Base-by-base conservation (phyloP, 331 rosid genomes). In the Cydonia oblonga region DNA sequence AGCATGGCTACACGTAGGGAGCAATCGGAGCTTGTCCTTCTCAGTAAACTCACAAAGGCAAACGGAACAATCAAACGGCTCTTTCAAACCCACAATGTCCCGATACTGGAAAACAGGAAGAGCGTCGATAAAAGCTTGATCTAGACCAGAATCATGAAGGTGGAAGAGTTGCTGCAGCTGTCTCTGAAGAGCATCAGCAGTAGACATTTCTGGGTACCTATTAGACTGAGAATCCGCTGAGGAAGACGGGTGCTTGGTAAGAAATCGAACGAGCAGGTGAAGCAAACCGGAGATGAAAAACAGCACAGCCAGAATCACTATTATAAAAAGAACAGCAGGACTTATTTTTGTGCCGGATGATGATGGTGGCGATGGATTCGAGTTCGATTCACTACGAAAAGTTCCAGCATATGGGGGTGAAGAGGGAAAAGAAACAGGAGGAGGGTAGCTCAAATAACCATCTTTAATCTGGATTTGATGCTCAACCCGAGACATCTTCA, bases 1-100 rank as follows among this genome's bases (percentile, higher is more conserved):
- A 73, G 97, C 98, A 87, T 93, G 98, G 84, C 97, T 89, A 73
- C 98, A 93, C 82, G 86, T 72, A 73, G 98, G 98, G 53, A 93
- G 90, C 82, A 93, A 85, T 72, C 98, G 82, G 13, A 93, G 96
- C 87, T 88, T 84, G 78, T 93, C 98, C 68, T 89, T 87, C 26
- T 86, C 91, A 54, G 96, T 76, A 65, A 91, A 93, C 73, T 93
- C 96, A 81, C 90, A 93, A 7, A 93, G 68, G 73, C 98, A 93
- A 83, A 93, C 98, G 46, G 98, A 92, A 78, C 98, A 93, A 68
- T 93, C 98, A 84, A 89, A 89, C 26, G 95, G 96, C 76, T 93
- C 97, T 53, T 91, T 93, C 64, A 81, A 80, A 15, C 98, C 98
- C 79, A 91, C 96, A 12, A 93, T 89, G 77, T 93, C 98, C 56